Base-by-base conservation (phyloP, 352 stramenopile genomes). In the Discostella stelligera region DNA sequence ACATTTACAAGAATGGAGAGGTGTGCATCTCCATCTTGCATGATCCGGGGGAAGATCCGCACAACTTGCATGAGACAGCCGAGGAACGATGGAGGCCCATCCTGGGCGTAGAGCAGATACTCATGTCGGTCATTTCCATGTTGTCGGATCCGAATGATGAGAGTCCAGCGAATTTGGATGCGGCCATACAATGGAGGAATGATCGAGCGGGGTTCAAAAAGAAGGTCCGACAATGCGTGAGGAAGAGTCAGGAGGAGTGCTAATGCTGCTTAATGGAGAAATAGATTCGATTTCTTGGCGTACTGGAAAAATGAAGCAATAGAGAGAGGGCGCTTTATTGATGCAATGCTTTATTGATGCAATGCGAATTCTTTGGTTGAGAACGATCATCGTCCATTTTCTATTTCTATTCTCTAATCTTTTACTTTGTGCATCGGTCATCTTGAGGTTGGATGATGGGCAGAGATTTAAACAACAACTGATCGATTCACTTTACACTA, bases 21-120 rank as follows among this genome's bases (percentile, higher is more conserved):
- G 97, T 99, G 73, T 99, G 97, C 84, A 99, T 99, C 74, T 99
- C 97, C 37, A 99, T 99, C 86, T 88, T 99, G 74, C 97, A 99
- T 85, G 95, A 96, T 50, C 97, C 97, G 65, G 97, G 97, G 81
- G 96, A 98, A 72, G 97, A 99, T 86, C 93, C 95, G 27, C 89
- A 98, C 76, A 99, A 99, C 86, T 83, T 94, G 68, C 96, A 98
- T 69, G 97, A 99, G 85, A 98, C 92, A 16, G 96, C 97, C 2
- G 96, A 98, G 80, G 97, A 99, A 88, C 93, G 97, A 84, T 99
- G 97, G 97, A 92, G 97, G 71, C 97, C 97, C 18, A 99, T 99
- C 78, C 90, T 99, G 37, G 96, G 95, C 63, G 96, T 98, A n/a
- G 90, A 94, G 63, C 87, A 91, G 62, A 94, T 94, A 56, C 69